phyloP scores from a whole-genome alignment of 2,329 filamentous ascomycete genomes.

The Sclerotinia spermophila region DNA sequence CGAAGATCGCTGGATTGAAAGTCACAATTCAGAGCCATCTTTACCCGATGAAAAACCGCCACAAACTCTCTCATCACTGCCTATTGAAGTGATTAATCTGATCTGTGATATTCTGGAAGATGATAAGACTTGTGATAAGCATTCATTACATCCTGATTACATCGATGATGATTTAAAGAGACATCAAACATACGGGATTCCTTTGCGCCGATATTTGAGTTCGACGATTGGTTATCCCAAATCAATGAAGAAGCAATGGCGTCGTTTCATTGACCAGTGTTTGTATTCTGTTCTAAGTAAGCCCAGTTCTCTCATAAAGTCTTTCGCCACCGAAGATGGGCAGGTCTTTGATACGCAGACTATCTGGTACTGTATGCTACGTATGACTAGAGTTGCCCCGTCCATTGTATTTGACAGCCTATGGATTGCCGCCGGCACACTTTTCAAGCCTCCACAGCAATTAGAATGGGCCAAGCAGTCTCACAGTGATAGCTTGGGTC shows the following conservation, averaged over 20 bases:
- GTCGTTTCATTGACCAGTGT: constrained; percentile 59
- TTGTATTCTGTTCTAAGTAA: constrained; percentile 61
- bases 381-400: constrained; percentile 54
- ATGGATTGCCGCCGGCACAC: constrained; percentile 56
- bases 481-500: background rate
- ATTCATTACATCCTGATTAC: constrained; percentile 42
- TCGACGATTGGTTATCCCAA: background rate
- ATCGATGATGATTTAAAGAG: constrained; percentile 23
- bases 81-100: constrained; percentile 55
- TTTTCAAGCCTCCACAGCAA: constrained; percentile 52
- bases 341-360: constrained; percentile 57
- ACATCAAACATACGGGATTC: constrained; percentile 10
- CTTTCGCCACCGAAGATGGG: constrained; percentile 51
- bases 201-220: constrained; percentile 4
- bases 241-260: constrained; percentile 45
- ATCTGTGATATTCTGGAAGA: constrained; percentile 58
- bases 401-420: constrained; percentile 60
- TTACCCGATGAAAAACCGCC: constrained; percentile 40
- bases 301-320: constrained; percentile 51
- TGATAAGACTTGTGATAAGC: constrained; percentile 51
- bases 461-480: constrained; percentile 32
- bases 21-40: background rate
- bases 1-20: background rate
- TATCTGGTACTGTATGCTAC: constrained; percentile 60
- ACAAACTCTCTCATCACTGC: constrained; percentile 53